Percentiles rank a stretch among this genome's conserved stretches.
Conservation (phyloP, 2,329 filamentous ascomycete species). For the Tolypocladium cylindrosporum region DNA sequence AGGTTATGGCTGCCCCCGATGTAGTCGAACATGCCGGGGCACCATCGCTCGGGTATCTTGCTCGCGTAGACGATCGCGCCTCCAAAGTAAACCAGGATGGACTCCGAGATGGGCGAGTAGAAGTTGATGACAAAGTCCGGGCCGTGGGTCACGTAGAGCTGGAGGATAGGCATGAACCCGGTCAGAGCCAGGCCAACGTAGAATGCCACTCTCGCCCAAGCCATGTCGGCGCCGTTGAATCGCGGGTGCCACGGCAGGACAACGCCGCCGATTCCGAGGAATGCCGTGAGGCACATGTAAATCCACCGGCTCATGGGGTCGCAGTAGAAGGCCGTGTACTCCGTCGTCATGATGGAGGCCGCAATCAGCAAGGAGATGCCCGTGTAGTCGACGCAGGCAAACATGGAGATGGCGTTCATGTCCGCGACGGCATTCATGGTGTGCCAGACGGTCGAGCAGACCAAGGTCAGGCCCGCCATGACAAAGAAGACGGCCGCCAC, state of each 20-base stretch:
- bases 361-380: slow-evolving; percentile 93
- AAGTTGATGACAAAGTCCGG: slow-evolving; percentile 76
- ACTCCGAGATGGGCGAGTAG: slow-evolving; percentile 80
- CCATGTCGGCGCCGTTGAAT: slow-evolving; percentile 89
- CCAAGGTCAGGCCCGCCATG: slow-evolving; percentile 85
- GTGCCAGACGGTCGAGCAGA: slow-evolving; percentile 96
- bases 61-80: slow-evolving; percentile 85
- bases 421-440: slow-evolving; percentile 97
- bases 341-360: slow-evolving; percentile 93
- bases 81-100: slow-evolving; percentile 71
- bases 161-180: slow-evolving; percentile 79
- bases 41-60: slow-evolving; percentile 88
- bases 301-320: slow-evolving; percentile 77
- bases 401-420: slow-evolving; percentile 80
- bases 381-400: slow-evolving; percentile 97
- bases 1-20: slow-evolving; percentile 93
- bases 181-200: slow-evolving; percentile 81
- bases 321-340: slow-evolving; percentile 98
- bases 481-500: slow-evolving; percentile 95
- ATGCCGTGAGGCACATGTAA: slow-evolving; percentile 74
- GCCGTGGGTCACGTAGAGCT: slow-evolving; percentile 71
- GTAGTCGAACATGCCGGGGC: slow-evolving; percentile 89
- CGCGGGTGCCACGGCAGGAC: slow-evolving; percentile 92
- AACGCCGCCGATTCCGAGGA: slow-evolving; percentile 76
- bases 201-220: slow-evolving; percentile 85